Evolutionary conservation across 2,329 filamentous ascomycete genomes (phyloP).

Genomic region (Neoscytalidium dimidiatum): DNA sequence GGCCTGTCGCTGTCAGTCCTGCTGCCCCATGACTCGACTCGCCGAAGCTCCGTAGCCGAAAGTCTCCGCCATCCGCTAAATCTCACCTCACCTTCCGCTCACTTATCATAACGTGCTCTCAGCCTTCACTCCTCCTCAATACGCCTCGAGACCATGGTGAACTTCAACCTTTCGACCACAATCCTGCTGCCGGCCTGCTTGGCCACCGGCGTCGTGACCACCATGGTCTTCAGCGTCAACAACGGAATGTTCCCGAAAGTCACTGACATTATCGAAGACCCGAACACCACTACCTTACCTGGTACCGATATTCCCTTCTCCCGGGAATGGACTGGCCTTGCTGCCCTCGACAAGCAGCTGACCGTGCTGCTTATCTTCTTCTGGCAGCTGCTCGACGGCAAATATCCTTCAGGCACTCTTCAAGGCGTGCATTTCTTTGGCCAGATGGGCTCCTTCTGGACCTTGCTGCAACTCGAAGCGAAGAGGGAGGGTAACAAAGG

Average conservation of each 20-base stretch:
- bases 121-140: not conserved
- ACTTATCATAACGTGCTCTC: not conserved
- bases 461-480: not conserved
- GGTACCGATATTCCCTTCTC: not conserved
- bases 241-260: slow-evolving; percentile 53
- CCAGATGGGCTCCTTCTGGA: slow-evolving; percentile 15
- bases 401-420: not conserved
- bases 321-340: slow-evolving; percentile 3
- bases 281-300: slow-evolving; percentile 14
- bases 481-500: slow-evolving; percentile 1
- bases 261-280: slow-evolving; percentile 48
- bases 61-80: not conserved
- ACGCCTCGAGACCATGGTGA: not conserved
- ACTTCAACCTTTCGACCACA: slow-evolving; percentile 8
- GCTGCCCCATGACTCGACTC: not conserved
- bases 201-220: not conserved
- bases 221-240: slow-evolving; percentile 15
- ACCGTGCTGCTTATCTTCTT: slow-evolving; percentile 11
- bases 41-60: not conserved
- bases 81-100: not conserved
- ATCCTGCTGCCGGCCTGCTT: slow-evolving; percentile 1
- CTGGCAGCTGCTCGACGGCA: slow-evolving; percentile 10
- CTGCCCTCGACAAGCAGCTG: slow-evolving; percentile 2
- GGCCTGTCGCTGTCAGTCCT: no score
- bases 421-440: slow-evolving; percentile 13